Evolutionary conservation across 2,329 filamentous ascomycete genomes (phyloP).

Genomic region (Hymenoscyphus albidus): DNA sequence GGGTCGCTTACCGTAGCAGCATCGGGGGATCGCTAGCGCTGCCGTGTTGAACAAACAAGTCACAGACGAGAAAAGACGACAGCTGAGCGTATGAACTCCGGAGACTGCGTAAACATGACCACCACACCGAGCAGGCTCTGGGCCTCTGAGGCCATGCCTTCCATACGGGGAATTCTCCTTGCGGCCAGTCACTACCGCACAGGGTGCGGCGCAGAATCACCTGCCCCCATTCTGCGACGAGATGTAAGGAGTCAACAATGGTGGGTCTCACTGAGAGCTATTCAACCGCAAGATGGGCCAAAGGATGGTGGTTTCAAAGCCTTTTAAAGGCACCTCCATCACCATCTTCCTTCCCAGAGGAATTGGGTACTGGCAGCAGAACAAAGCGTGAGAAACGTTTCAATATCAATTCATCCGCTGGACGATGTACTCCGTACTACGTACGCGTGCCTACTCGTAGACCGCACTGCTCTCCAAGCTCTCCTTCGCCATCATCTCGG

Average conservation of each 20-base stretch:
- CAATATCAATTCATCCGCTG: background rate
- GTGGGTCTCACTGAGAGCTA: background rate
- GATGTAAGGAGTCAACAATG: background rate
- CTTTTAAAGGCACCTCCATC: background rate
- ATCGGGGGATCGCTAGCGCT: background rate
- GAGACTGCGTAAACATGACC: background rate
- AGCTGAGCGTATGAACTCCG: background rate
- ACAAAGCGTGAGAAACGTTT: background rate
- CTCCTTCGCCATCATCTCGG: background rate
- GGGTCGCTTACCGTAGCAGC: background rate
- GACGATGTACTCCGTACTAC: background rate
- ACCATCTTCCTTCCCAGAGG: background rate
- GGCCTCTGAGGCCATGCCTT: too few relatives aligned
- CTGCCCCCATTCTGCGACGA: background rate
- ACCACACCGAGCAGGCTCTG: background rate
- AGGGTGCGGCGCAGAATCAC: too few relatives aligned
- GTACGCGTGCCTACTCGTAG: too few relatives aligned
- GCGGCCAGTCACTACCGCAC: too few relatives aligned
- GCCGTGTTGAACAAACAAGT: background rate
- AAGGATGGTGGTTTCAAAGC: background rate
- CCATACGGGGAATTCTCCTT: too few relatives aligned
- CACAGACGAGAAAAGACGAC: too few relatives aligned
- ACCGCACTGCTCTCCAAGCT: too few relatives aligned
- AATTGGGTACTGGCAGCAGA: background rate
- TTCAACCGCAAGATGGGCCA: background rate